phyloP scores from a whole-genome alignment of 306 rosid genomes.

The Luffa aegyptiaca region DNA sequence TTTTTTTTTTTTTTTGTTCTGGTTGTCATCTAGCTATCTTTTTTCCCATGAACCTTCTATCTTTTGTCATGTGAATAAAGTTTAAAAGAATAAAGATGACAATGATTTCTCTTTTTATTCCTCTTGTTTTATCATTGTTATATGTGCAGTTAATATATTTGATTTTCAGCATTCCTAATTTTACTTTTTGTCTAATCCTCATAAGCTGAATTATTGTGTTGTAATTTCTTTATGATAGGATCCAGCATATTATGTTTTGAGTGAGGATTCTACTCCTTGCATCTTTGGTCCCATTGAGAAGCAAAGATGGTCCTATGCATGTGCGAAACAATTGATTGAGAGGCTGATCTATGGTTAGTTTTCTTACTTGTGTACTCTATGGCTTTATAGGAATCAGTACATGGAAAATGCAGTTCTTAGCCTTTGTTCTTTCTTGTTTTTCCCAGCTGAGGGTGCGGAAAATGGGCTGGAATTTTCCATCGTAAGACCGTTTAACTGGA shows the following conservation, averaged over 20 bases:
- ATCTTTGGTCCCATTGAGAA: slow-evolving; percentile 88
- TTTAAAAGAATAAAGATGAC: neutral
- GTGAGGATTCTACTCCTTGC: slow-evolving; percentile 79
- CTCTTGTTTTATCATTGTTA: neutral
- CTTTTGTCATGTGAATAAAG: neutral
- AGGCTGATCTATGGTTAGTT: slow-evolving; percentile 76
- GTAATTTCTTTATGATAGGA: slow-evolving; percentile 31
- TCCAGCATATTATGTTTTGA: slow-evolving; percentile 69
- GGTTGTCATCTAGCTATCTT: neutral
- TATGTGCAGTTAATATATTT: neutral
- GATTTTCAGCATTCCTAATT: neutral
- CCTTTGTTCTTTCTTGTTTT: neutral
- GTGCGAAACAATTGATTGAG: slow-evolving; percentile 92
- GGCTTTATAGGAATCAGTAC: neutral
- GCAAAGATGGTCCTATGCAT: slow-evolving; percentile 96
- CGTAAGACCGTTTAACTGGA: slow-evolving; percentile 93
- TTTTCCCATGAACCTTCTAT: neutral
- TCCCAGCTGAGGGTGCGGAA: slow-evolving; percentile 88
- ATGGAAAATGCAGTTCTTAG: neutral
- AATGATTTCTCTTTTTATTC: neutral
- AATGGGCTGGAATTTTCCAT: slow-evolving; percentile 83
- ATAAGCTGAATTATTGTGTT: neutral
- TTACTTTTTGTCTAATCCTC: neutral
- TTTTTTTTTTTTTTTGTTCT: neutral
- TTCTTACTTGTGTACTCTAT: neutral